Evolutionary conservation across 495 filamentous ascomycete species (phyloP).

Genomic region (Melanomma pulvis-pyrius): DNA sequence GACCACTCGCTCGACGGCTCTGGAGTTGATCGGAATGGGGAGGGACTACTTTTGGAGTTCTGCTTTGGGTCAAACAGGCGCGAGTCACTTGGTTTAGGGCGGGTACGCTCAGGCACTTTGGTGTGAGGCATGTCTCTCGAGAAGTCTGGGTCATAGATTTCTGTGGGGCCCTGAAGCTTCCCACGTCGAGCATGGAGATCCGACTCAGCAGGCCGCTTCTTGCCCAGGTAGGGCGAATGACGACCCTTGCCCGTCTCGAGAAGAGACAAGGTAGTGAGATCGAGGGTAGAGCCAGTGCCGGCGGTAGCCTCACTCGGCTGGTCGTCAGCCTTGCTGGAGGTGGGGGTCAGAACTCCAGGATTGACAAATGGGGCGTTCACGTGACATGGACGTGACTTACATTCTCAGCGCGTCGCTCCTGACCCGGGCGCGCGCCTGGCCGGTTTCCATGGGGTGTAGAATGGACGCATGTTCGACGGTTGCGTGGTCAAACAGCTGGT

Average conservation of each 20-base stretch:
- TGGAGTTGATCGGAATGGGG: conserved; percentile 15
- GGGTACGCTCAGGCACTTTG: conserved; percentile 10
- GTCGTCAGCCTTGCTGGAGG: conserved; percentile 14
- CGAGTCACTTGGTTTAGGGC: conserved; percentile 9
- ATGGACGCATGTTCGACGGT: conserved; percentile 22
- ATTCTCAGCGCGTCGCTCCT: conserved; percentile 13
- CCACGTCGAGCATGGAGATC: conserved; percentile 31
- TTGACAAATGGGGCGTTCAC: background rate
- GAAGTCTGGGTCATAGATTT: conserved; percentile 31
- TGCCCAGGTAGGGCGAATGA: conserved; percentile 25
- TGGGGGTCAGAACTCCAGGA: conserved; percentile 12
- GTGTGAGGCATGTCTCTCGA: conserved; percentile 23
- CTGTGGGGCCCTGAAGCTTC: conserved; percentile 20
- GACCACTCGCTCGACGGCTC: conserved; percentile 36
- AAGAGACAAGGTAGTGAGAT: conserved; percentile 24
- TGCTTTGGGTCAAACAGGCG: conserved; percentile 23
- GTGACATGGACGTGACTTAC: conserved; percentile 18
- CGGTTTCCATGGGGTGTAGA: background rate
- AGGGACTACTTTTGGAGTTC: conserved; percentile 4
- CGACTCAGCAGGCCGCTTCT: conserved; percentile 32
- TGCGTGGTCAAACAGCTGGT: conserved; percentile 32
- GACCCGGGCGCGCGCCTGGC: conserved; percentile 13
- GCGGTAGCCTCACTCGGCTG: conserved; percentile 30
- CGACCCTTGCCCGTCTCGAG: conserved; percentile 18
- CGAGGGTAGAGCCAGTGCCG: conserved; percentile 23